Evolutionary conservation across 75 land plant genomes (phyloP), one percentile per base, ranked within the genome.

Genomic region (Cryptomeria japonica): DNA sequence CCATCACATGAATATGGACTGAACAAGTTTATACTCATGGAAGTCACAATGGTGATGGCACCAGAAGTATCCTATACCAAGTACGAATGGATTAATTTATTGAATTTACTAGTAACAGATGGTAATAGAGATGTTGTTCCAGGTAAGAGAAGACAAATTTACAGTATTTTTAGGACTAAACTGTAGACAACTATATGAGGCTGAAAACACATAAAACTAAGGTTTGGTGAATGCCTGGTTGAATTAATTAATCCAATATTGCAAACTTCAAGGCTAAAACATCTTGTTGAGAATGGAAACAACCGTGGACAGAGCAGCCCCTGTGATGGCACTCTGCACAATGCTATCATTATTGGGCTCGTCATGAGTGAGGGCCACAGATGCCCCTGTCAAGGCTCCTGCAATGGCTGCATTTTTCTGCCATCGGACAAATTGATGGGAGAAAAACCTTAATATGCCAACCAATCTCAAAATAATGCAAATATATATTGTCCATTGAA

Each of bases 371-470:
- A 94, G 89, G 1, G 93, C 93, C 87, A 95, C 15, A 3, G 95
- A 87, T 58, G 93, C 89, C 7, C 96, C 95, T 4, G 95, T 95
- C 6, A 95, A 10, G 42, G 96, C 96, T 42, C 96, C 96, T 8
- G 95, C 95, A 36, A 94, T 84, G 10, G 92, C 91, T 80, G 95
- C 95, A 87, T 93, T 95, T 87, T 94, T 95, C 95, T 95, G 96
- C 84, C 87, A 76, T 44, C 0, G 0, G 0, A 34, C 79, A 77
- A 34, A 75, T 75, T 15, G 3, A 31, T 37, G 36, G 5, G 28
- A 58, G 0, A 58, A 19, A 0, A 58, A 22, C 64, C 25, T 58
- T 58, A 58, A 58, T 22, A 5, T 5, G 22, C 64, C 64, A 58
- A 58, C 5, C 6, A 58, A 58, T 19, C 25, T 58, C 64, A 58